Evolutionary conservation across 2,329 filamentous ascomycete genomes (phyloP).

Genomic region (Cercospora beticola): DNA sequence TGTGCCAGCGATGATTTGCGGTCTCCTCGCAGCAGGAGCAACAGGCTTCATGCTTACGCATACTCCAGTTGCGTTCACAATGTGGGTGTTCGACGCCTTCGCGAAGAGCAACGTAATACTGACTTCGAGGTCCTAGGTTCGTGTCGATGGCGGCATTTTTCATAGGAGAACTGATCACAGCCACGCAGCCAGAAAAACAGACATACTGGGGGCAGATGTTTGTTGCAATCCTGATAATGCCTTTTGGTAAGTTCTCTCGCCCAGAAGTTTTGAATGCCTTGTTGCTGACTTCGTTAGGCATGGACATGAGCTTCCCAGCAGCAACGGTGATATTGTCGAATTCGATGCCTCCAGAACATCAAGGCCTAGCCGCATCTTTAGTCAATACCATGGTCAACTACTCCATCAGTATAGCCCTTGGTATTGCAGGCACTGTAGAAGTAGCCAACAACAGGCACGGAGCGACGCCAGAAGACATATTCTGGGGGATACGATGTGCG

Average conservation of each 20-base stretch:
- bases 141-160: slow-evolving; percentile 39
- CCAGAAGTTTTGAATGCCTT: background rate
- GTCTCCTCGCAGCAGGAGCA: slow-evolving; percentile 39
- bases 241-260: slow-evolving; percentile 16
- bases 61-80: slow-evolving; percentile 40
- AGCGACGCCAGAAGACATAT: slow-evolving; percentile 31
- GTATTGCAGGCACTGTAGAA: slow-evolving; percentile 64
- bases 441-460: slow-evolving; percentile 43
- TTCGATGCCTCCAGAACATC: slow-evolving; percentile 46
- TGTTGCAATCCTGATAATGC: slow-evolving; percentile 34
- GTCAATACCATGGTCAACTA: slow-evolving; percentile 68
- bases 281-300: slow-evolving; percentile 42
- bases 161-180: slow-evolving; percentile 36
- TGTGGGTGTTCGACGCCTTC: slow-evolving; percentile 19
- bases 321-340: slow-evolving; percentile 62
- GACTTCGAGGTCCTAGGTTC: slow-evolving; percentile 18
- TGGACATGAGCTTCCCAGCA: slow-evolving; percentile 66
- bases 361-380: slow-evolving; percentile 55
- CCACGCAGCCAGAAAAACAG: slow-evolving; percentile 37
- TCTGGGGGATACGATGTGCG: slow-evolving; percentile 43
- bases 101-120: background rate
- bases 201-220: slow-evolving; percentile 43
- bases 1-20: slow-evolving; percentile 37
- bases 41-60: slow-evolving; percentile 43
- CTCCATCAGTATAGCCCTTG: slow-evolving; percentile 63